These are phyloP conservation scores for Suillus sp. DNA, from an alignment of 768 basidiomycete species.

Conservation along the genomic window DNA sequence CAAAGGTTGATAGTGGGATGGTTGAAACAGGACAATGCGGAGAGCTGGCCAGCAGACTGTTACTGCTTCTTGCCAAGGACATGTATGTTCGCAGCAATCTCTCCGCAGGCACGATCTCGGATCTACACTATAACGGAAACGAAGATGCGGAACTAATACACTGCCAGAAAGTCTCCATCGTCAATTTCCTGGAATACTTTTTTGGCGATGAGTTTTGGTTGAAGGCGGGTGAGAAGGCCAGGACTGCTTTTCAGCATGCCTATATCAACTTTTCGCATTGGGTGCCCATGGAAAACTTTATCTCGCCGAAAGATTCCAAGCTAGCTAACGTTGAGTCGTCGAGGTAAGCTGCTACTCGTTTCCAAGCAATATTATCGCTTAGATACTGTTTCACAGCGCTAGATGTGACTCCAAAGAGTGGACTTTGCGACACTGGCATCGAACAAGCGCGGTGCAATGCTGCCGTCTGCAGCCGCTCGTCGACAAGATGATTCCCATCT, in stretches of 20 bases:
- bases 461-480: slow-evolving; percentile 15
- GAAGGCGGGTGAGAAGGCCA: slow-evolving; percentile 5
- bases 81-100: slow-evolving; percentile 10
- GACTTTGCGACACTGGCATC: slow-evolving; percentile 18
- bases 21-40: slow-evolving; percentile 10
- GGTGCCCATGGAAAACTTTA: background rate
- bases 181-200: slow-evolving; percentile 18
- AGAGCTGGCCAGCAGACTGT: slow-evolving; percentile 16
- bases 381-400: background rate
- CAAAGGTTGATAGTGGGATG: slow-evolving; percentile 13
- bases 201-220: slow-evolving; percentile 13
- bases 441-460: slow-evolving; percentile 23
- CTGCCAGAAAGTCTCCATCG: slow-evolving; percentile 18
- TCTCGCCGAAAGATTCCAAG: background rate
- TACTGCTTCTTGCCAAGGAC: slow-evolving; percentile 16
- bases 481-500: slow-evolving; percentile 20
- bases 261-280: slow-evolving; percentile 7
- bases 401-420: background rate
- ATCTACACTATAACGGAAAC: background rate
- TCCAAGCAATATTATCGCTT: background rate
- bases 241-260: slow-evolving; percentile 14
- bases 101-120: background rate
- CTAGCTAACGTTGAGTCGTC: background rate
- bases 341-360: background rate
- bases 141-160: slow-evolving; percentile 13